These are phyloP conservation scores for Fraxinus latifolia DNA, from an alignment of 305 asterid genomes.

Conservation along the genomic window DNA sequence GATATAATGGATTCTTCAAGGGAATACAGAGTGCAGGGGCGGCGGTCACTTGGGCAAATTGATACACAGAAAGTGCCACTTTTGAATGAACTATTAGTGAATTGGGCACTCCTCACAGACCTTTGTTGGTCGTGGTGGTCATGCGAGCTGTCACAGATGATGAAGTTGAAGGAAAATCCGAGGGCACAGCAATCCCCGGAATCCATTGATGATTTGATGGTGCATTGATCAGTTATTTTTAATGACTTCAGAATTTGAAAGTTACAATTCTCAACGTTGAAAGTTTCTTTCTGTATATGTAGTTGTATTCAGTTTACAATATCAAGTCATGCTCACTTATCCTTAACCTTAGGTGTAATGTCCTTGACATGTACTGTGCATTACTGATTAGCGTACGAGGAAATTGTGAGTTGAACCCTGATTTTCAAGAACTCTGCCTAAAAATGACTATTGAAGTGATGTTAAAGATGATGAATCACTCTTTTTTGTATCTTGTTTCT, in stretches of 20 bases:
- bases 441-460: background rate
- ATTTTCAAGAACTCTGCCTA: background rate
- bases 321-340: background rate
- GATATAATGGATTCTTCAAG: constrained; percentile 80
- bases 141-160: constrained; percentile 71
- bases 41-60: constrained; percentile 77
- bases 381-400: background rate
- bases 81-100: constrained; percentile 55
- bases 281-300: background rate
- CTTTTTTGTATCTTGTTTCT: background rate
- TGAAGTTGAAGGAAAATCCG: constrained; percentile 34
- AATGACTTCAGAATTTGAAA: constrained; percentile 8
- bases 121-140: constrained; percentile 59
- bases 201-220: constrained; percentile 29
- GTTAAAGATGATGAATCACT: background rate
- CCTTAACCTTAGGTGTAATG: background rate
- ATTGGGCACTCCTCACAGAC: constrained; percentile 70
- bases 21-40: constrained; percentile 98
- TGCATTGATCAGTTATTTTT: constrained; percentile 4
- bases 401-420: background rate
- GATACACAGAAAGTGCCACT: constrained; percentile 61
- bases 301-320: background rate
- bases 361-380: background rate
- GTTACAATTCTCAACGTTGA: background rate
- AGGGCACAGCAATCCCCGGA: constrained; percentile 33